Evolutionary conservation across 805 yeast species (phyloP), one percentile per base, ranked within the genome.

Genomic region (Teunomyces cretensis): DNA sequence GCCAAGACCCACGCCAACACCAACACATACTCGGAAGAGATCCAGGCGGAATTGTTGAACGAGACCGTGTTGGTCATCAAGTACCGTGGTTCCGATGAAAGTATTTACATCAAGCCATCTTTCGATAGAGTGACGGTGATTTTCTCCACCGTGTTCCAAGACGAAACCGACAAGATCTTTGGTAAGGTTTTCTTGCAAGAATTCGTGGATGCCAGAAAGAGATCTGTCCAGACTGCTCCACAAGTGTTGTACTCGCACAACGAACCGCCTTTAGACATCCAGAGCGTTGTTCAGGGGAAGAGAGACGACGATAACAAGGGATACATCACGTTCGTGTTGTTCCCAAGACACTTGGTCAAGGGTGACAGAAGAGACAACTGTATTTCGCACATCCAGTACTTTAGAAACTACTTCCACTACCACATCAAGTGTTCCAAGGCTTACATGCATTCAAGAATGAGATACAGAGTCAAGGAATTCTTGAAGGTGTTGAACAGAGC

Each of bases 351-450:
- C 67, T 68, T 84, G 53, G 69, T 73, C 24, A 68, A 75, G 36
- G 76, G 76, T 5, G 83, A 80, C 49, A 83, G 87, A 51, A 78
- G 88, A 58, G 94, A 94, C 65, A 86, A 83, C 61, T 86, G 96
- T 50, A 88, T 94, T 51, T 84, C 95, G 30, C 97, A 91, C 65
- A 86, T 94, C 60, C 90, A 89, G 61, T 75, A 88, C 46, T 94
- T 94, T 72, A 80, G 99, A 69, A 95, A 91, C 61, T 94, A 92
- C 71, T 94, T 94, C 85, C 99, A 94, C 67, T 94, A 92, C 69
- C 99, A 94, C 64, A 94, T 94, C 74, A 94, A 94, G 72, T 92
- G 97, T 67, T 90, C 97, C 49, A 94, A 94, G 76, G 98, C 99
- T 30, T 94, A 88, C 70, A 83, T 94, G 84, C 99, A 94, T 68